Conservation (phyloP, 768 basidiomycete genomes). For the Phallus indusiatus region DNA sequence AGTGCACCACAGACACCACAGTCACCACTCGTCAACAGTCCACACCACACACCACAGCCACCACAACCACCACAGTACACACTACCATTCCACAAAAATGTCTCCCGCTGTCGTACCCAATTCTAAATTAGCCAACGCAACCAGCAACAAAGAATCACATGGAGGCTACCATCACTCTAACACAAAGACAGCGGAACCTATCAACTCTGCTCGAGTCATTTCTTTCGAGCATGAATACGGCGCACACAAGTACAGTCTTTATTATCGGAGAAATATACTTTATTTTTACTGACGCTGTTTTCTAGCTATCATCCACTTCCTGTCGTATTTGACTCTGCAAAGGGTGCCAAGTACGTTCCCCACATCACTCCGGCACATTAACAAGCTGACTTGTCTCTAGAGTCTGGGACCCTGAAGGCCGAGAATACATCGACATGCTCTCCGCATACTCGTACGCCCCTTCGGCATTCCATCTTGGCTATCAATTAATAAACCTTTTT, state of each 20-base stretch:
- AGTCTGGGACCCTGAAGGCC: conserved; percentile 93
- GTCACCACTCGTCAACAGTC: neutral
- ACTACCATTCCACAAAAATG: conserved; percentile 2
- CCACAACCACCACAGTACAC: neutral
- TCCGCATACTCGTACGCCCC: conserved; percentile 84
- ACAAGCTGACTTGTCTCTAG: no score
- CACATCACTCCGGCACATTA: no score
- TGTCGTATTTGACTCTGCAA: conserved; percentile 84
- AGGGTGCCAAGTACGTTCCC: conserved; percentile 79
- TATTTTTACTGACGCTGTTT: conserved; percentile 31
- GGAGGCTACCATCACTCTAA: neutral
- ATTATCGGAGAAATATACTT: neutral
- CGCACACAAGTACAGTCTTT: conserved; percentile 65
- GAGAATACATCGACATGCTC: conserved; percentile 95
- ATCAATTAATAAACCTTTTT: conserved; percentile 5
- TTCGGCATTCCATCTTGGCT: neutral
- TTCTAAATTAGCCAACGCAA: neutral
- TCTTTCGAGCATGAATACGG: conserved; percentile 71
- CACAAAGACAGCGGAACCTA: conserved; percentile 2
- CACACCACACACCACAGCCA: neutral
- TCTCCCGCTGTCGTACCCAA: conserved; percentile 1
- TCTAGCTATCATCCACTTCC: conserved; percentile 91
- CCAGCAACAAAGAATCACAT: neutral
- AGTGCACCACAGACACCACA: no score
- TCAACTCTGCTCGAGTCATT: conserved; percentile 65